Evolutionary conservation across 164 flowering plant species (phyloP).

Genomic region (Tetracentron sinense): DNA sequence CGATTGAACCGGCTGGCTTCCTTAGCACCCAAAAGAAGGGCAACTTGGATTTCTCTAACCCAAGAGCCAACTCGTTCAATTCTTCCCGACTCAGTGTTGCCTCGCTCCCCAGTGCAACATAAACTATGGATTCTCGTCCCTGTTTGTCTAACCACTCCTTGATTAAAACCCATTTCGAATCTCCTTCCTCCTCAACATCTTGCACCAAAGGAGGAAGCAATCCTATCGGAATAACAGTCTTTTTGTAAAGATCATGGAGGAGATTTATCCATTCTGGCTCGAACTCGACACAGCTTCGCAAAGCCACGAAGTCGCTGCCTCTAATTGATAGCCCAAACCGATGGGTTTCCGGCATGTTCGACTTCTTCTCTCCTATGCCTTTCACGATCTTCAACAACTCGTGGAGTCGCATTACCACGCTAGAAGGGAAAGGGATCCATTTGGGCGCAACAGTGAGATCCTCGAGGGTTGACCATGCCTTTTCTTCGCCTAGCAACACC

Average conservation of each 20-base stretch:
- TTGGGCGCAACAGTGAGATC: constrained; percentile 34
- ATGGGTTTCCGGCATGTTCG: constrained; percentile 26
- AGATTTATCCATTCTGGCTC: constrained; percentile 51
- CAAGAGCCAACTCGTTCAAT: constrained; percentile 42
- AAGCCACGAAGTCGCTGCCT: constrained; percentile 33
- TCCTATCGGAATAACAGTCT: constrained; percentile 53
- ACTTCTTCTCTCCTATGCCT: constrained; percentile 8
- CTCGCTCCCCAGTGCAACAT: constrained; percentile 57
- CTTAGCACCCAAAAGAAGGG: constrained; percentile 57
- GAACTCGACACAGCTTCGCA: constrained; percentile 46
- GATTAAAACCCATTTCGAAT: constrained; percentile 26
- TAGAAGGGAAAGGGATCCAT: constrained; percentile 44
- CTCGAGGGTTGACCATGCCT: constrained; percentile 13
- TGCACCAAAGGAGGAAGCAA: constrained; percentile 33
- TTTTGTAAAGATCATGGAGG: constrained; percentile 29
- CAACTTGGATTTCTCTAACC: constrained; percentile 45
- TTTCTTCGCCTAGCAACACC: constrained; percentile 3
- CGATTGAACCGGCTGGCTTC: constrained; percentile 16
- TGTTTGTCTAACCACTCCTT: constrained; percentile 41
- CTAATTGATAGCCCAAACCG: constrained; percentile 23
- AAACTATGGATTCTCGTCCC: constrained; percentile 33
- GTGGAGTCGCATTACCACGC: constrained; percentile 27
- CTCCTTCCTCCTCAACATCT: constrained; percentile 1
- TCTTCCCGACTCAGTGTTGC: constrained; percentile 29
- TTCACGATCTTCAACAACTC: constrained; percentile 26